Percentiles rank a stretch among this genome's conserved stretches.
phyloP scores from a whole-genome alignment of 108 stramenopile genomes.

The Skeletonema potamos region DNA sequence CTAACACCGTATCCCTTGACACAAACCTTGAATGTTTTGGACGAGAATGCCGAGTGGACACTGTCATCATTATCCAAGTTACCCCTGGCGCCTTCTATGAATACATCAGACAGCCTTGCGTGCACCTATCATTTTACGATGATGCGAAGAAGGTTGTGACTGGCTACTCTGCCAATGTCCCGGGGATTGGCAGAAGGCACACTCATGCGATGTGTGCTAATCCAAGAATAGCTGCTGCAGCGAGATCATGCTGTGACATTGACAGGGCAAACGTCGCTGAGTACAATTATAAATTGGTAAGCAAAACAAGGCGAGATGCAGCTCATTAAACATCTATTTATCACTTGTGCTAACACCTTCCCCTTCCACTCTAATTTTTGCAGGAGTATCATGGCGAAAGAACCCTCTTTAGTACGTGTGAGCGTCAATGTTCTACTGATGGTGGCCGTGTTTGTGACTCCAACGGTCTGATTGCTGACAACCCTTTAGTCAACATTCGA shows the following conservation, averaged over 20 bases:
- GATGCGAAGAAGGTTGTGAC: slow-evolving; percentile 52
- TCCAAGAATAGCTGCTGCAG: slow-evolving; percentile 29
- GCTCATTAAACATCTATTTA: background rate
- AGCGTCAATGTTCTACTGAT: slow-evolving; percentile 26
- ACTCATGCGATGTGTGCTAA: slow-evolving; percentile 48
- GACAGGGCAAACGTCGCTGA: background rate
- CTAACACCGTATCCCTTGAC: slow-evolving; percentile 41
- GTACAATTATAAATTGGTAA: slow-evolving; percentile 27
- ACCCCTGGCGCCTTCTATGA: slow-evolving; percentile 58
- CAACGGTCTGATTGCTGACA: slow-evolving; percentile 7
- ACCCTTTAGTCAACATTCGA: slow-evolving; percentile 17
- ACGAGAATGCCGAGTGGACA: slow-evolving; percentile 61
- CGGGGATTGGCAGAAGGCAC: slow-evolving; percentile 7
- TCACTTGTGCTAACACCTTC: background rate
- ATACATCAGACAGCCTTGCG: slow-evolving; percentile 63
- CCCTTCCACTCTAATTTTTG: background rate
- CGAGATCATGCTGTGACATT: slow-evolving; percentile 34
- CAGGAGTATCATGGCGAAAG: slow-evolving; percentile 43
- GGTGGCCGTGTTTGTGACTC: slow-evolving; percentile 34
- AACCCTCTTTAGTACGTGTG: slow-evolving; percentile 12
- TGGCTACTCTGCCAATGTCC: slow-evolving; percentile 3
- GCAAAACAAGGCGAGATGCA: background rate
- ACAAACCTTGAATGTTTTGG: slow-evolving; percentile 49
- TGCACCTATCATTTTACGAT: slow-evolving; percentile 51
- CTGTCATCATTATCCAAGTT: slow-evolving; percentile 49